A percentile compares a stretch with the other conserved stretches of the same genome.
phyloP scores from a whole-genome alignment of 1,284 basidiomycete genomes.

The Papiliotrema nemorosa region DNA sequence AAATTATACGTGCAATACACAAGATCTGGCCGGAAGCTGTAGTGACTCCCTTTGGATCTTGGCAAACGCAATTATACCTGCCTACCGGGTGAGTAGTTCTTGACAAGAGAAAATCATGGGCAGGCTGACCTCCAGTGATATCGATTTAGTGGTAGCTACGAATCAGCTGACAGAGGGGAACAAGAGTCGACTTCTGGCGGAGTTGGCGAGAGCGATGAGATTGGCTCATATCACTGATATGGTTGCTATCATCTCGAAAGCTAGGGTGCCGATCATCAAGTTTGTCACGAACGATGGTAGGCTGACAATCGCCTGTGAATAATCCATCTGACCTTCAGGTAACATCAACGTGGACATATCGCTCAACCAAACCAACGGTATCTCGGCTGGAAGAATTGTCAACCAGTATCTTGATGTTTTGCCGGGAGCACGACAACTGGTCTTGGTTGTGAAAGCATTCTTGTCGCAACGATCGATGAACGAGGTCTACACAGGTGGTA shows the following conservation, averaged over 20 bases:
- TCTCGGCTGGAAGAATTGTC: conserved; percentile 75
- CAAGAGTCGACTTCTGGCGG: conserved; percentile 46
- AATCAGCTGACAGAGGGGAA: conserved; percentile 42
- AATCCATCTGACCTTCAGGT: conserved; percentile 49
- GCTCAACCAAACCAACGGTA: conserved; percentile 81
- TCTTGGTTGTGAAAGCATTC: conserved; percentile 86
- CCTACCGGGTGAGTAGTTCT: conserved; percentile 72
- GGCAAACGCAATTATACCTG: conserved; percentile 89
- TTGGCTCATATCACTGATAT: conserved; percentile 53
- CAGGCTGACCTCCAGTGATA: conserved; percentile 51
- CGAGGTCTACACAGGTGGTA: conserved; percentile 91
- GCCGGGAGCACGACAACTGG: conserved; percentile 72
- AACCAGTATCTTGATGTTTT: conserved; percentile 72
- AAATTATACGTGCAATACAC: conserved; percentile 67
- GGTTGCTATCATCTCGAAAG: conserved; percentile 81
- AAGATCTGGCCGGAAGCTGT: conserved; percentile 72
- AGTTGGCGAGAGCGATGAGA: conserved; percentile 49
- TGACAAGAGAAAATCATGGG: not conserved
- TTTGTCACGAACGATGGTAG: conserved; percentile 34
- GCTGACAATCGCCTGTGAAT: not conserved
- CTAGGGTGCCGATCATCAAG: conserved; percentile 61
- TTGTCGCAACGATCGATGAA: conserved; percentile 89
- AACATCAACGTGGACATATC: conserved; percentile 85
- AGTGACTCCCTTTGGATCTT: conserved; percentile 87
- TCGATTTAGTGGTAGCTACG: conserved; percentile 57